Base-by-base conservation (phyloP, 768 basidiomycete species). In the Daedalea quercina region DNA sequence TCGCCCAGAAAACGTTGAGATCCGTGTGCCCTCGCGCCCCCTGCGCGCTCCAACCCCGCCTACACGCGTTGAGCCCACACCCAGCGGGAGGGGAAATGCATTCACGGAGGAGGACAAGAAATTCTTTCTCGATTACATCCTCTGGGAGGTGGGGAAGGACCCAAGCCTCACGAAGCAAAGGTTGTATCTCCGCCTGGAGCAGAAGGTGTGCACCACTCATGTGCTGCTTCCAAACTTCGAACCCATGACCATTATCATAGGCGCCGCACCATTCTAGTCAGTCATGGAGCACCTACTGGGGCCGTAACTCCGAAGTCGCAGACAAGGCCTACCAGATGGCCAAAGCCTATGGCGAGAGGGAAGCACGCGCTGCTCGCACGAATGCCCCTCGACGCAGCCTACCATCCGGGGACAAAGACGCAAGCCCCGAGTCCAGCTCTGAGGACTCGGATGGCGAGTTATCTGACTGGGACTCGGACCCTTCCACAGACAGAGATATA, bases 281-380 rank as follows among this genome's bases (percentile, higher is more conserved):
- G 28, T 87, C 84, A 0, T 87, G 85, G 85, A 69, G 70, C 22
- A 77, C 80, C n/a, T 78, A 83, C 59, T 87, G 85, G 85, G 76
- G 75, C 6, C 74, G 74, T 50, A 74, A 80, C 51, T 81, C 85
- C 52, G 83, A 85, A 58, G 62, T 85, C 24, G 82, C 82, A 1
- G 85, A 85, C 59, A 82, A 84, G 60, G 82, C 84, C 24, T 34
- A 57, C 44, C 47, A 37, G n/a, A 20, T 12, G 19, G 28, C 49
- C 9, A 40, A 34, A 24, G 47, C 33, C 15, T 11, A 9, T 12
- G 9, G 17, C 17, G 17, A 22, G 22, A 26, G 9, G 8, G 23
- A 8, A 17, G 25, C 44, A 25, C 44, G 9, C 19, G 9, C 4
- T 11, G 7, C 44, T 42, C 44, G 44, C 8, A 3, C 44, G 20